phyloP scores from a whole-genome alignment of 1,284 basidiomycete genomes.

The Heterobasidion occidentale region DNA sequence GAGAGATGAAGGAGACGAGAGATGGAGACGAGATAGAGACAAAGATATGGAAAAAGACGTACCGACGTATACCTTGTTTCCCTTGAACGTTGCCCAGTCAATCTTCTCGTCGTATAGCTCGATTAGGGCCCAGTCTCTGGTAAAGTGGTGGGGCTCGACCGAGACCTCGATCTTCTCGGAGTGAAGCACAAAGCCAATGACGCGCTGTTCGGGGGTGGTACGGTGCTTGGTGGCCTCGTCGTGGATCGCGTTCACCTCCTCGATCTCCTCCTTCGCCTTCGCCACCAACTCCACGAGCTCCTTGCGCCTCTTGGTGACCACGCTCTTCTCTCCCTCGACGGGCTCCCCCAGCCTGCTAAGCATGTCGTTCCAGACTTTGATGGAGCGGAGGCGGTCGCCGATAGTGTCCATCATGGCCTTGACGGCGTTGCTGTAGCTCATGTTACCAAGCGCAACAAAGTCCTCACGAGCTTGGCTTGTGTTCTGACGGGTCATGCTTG shows the following conservation, averaged over 20 bases:
- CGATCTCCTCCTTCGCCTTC: conserved; percentile 17
- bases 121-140: conserved; percentile 24
- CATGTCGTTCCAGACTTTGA: conserved; percentile 16
- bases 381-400: conserved; percentile 14
- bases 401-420: conserved; percentile 22
- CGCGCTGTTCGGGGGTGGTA: conserved; percentile 17
- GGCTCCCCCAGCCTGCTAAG: conserved; percentile 18
- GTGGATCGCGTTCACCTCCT: conserved; percentile 16
- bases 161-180: conserved; percentile 18
- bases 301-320: conserved; percentile 18
- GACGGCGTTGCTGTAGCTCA: conserved; percentile 21
- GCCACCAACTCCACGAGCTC: conserved; percentile 16
- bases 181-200: conserved; percentile 27
- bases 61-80: conserved; percentile 28
- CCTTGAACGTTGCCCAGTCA: conserved; percentile 20
- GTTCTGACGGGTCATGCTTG: conserved; percentile 15
- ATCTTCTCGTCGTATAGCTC: conserved; percentile 22
- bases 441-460: conserved; percentile 25
- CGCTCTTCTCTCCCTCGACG: conserved; percentile 15
- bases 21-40: conserved; percentile 11
- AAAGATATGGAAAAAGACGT: conserved; percentile 14
- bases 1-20: conserved; percentile 4
- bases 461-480: conserved; percentile 23
- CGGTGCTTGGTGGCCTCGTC: conserved; percentile 18
- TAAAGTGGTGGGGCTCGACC: conserved; percentile 17